Evolutionary conservation across 495 filamentous ascomycete species (phyloP), one percentile per base, ranked within the genome.

Genomic region (Penicillium paxilli): DNA sequence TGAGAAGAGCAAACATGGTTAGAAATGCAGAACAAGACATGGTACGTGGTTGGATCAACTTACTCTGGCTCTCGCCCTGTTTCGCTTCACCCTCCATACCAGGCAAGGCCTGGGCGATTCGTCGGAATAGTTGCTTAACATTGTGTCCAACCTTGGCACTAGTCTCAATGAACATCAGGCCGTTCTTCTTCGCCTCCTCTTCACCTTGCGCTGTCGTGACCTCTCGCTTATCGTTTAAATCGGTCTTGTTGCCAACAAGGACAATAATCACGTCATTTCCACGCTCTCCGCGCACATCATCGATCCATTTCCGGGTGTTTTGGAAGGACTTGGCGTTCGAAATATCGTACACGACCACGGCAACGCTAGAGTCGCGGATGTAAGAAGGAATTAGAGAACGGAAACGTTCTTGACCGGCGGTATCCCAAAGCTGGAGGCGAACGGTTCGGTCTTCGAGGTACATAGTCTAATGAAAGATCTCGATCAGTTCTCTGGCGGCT

Each of bases 201-300:
- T 98, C 95, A 51, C 94, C 94, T 76, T 96, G 91, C 60, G 86
- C 82, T 20, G 89, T 90, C 40, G 92, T 98, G 52, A 98, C 93
- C 71, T 98, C 92, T 21, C 94, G 84, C 80, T 96, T 98, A 67
- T 98, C 94, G 66, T 91, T 93, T 62, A 98, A 75, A 80, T 98
- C 94, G 19, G 94, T 98, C 84, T 98, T 98, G 80, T 98, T 98
- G 57, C 94, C 94, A 28, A 98, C 94, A 16, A 98, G 79, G 50
- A 98, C 94, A 65, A 98, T 97, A 59, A 98, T 98, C 35, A 98
- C 94, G 67, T 98, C 94, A 74, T 94, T 95, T 2, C 94, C 94
- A 54, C 94, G 85, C 78, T 98, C 94, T 28, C 92, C 92, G 35
- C 94, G 87, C 44, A 98, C 94, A 68, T 98, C 94, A 66, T 98